Percentiles rank a stretch among this genome's conserved stretches.
Evolutionary conservation across 805 yeast species (phyloP).

Genomic region (Ogataea philodendri): DNA sequence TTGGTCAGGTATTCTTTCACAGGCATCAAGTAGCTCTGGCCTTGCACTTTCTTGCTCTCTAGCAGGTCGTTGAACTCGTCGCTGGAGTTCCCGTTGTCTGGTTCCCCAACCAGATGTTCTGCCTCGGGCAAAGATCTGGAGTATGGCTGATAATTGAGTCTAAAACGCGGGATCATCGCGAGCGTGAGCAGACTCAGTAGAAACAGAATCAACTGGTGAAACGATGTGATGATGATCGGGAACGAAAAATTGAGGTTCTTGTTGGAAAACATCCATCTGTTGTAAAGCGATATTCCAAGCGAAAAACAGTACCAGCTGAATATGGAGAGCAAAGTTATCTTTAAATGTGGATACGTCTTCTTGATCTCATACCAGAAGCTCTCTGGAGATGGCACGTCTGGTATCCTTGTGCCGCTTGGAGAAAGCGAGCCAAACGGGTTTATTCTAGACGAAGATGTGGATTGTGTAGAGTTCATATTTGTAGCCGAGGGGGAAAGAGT

Average conservation of each 20-base stretch:
- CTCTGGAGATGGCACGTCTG: constrained; percentile 1
- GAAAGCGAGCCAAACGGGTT: constrained; percentile 1
- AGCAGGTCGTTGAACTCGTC: constrained; percentile 8
- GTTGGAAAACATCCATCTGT: constrained; percentile 95
- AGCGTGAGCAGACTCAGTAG: constrained; percentile 48
- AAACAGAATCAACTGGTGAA: constrained; percentile 76
- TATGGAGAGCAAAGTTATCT: constrained; percentile 30
- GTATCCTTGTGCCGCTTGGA: background rate
- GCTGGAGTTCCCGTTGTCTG: constrained; percentile 7
- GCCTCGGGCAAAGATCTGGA: constrained; percentile 15
- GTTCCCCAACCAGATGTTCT: constrained; percentile 1
- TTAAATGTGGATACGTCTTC: constrained; percentile 28
- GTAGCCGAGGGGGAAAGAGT: constrained; percentile 4
- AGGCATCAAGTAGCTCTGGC: constrained; percentile 28
- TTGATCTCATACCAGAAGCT: constrained; percentile 13
- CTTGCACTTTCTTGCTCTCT: constrained; percentile 11
- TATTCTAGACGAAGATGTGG: background rate
- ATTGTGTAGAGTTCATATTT: background rate
- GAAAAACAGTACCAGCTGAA: constrained; percentile 65
- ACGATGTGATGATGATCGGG: constrained; percentile 80
- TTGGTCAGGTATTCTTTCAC: constrained; percentile 45
- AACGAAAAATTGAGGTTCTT: constrained; percentile 71
- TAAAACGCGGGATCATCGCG: constrained; percentile 44
- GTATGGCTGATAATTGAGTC: constrained; percentile 35
- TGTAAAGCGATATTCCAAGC: constrained; percentile 71